Base-by-base conservation (phyloP, 2,329 filamentous ascomycete genomes). In the Podosphaera xanthii region DNA sequence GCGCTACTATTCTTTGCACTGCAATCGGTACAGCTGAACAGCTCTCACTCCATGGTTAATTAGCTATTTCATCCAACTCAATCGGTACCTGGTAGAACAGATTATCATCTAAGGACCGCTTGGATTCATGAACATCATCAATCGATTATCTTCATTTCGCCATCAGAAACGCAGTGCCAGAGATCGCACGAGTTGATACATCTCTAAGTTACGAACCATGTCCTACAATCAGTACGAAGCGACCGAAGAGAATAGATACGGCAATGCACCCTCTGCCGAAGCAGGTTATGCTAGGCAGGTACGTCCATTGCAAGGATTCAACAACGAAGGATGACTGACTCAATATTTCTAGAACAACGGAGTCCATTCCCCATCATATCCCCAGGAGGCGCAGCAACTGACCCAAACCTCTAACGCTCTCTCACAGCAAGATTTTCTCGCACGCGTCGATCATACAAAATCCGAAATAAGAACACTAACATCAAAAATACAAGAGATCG, bases 401-500 rank as follows among this genome's bases (percentile, higher is more conserved):
- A 53, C 33, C 12, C 60, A 64, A 63, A 59, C 62, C 31, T 66
- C 72, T 63, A 65, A 68, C 61, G 64, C 75, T 59, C 73, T 87
- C 66, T 76, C 76, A 59, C 81, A 83, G 68, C 74, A 78, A 63
- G 83, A 86, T 63, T 88, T 86, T 72, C 77, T 88, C 63, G 70
- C 74, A 65, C 82, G 82, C 70, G 80, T 87, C 63, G 75, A 81
- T 65, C 77, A 76, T 65, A 76, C 83, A 61, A 84, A 84, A 71
- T 74, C 77, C 65, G 78, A 86, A 65, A 86, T 90, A 69, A 75
- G 77, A 61, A 76, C 76, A 54, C 76, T 90, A 60, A 80, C 79
- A n/a, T 74, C 72, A 52, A 80, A 83, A 67, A 80, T 90, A 66
- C 76, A 81, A 65, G 73, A 80, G 65, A 86, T 90, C 64, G 79